Evolutionary conservation across 1,139 yeast species (phyloP).

Genomic region (Suhomyces wounanorum): DNA sequence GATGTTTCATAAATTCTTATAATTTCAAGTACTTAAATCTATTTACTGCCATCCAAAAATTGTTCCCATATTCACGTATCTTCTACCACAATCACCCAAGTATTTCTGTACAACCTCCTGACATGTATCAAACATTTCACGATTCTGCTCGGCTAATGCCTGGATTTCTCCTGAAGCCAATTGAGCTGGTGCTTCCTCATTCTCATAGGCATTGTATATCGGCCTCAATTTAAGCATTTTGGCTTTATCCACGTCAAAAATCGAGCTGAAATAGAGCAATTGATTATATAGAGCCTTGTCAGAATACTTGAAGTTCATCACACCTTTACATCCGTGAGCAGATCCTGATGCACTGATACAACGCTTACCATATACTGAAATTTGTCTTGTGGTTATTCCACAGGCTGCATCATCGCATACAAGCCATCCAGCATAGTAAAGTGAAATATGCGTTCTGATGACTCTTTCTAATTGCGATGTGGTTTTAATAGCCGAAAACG

Average conservation of each 20-base stretch:
- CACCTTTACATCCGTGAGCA: constrained; percentile 77
- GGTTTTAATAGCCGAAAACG: constrained; percentile 54
- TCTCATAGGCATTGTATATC: constrained; percentile 30
- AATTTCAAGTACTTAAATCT: background rate
- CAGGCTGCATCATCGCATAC: constrained; percentile 85
- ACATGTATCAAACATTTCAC: constrained; percentile 58
- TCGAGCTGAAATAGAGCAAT: constrained; percentile 70
- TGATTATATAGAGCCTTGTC: constrained; percentile 88
- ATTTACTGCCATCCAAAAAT: constrained; percentile 57
- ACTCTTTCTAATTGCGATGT: constrained; percentile 73
- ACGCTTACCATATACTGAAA: constrained; percentile 85
- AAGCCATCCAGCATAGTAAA: constrained; percentile 85
- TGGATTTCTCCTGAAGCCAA: constrained; percentile 60
- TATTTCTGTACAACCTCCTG: constrained; percentile 73
- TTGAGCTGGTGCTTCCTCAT: constrained; percentile 30
- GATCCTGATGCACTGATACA: constrained; percentile 70
- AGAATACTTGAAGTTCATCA: constrained; percentile 74
- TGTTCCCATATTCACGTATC: constrained; percentile 84
- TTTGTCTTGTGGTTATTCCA: constrained; percentile 77
- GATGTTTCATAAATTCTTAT: background rate
- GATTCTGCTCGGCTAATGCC: constrained; percentile 80
- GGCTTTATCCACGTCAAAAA: constrained; percentile 84
- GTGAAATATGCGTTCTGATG: constrained; percentile 67
- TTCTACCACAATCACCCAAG: constrained; percentile 80
- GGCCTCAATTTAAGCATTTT: constrained; percentile 59